These are phyloP conservation scores for Mallotus repandus DNA, from an alignment of 441 rosid species.

Conservation along the genomic window DNA sequence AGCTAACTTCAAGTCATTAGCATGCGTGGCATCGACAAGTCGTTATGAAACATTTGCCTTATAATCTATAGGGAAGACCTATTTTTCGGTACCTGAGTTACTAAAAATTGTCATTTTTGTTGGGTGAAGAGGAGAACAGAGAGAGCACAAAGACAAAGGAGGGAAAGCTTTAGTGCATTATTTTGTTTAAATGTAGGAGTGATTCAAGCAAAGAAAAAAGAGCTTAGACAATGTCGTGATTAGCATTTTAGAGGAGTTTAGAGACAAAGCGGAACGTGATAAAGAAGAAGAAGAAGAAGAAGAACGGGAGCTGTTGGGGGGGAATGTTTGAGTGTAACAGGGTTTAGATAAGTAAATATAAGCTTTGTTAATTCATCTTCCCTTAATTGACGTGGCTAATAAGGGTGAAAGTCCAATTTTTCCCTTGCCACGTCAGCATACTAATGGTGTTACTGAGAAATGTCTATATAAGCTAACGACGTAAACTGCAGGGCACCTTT, in stretches of 20 bases:
- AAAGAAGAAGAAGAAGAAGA: no score
- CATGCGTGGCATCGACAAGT: slow-evolving; percentile 65
- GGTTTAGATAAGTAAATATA: no score
- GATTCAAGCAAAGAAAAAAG: neutral
- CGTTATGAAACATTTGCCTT: slow-evolving; percentile 71
- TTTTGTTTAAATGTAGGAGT: neutral
- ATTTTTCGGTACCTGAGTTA: slow-evolving; percentile 43
- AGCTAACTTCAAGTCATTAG: slow-evolving; percentile 50
- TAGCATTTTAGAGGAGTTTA: slow-evolving; percentile 7
- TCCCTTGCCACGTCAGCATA: no score
- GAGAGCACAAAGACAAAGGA: slow-evolving; percentile 1
- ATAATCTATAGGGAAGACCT: slow-evolving; percentile 81
- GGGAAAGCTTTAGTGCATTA: slow-evolving; percentile 8
- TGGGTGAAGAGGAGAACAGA: slow-evolving; percentile 7
- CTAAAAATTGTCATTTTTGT: slow-evolving; percentile 53
- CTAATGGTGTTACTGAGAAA: no score
- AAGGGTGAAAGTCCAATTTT: no score
- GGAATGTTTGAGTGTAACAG: no score
- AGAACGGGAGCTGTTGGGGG: no score
- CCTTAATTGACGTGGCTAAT: no score
- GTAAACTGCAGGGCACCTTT: no score
- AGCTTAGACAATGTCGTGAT: slow-evolving; percentile 7
- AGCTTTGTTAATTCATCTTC: no score
- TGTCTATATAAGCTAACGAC: no score
- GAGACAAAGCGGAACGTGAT: no score